phyloP scores from a whole-genome alignment of 176 grass and related monocot genomes.

The Oryza glumipatula region DNA sequence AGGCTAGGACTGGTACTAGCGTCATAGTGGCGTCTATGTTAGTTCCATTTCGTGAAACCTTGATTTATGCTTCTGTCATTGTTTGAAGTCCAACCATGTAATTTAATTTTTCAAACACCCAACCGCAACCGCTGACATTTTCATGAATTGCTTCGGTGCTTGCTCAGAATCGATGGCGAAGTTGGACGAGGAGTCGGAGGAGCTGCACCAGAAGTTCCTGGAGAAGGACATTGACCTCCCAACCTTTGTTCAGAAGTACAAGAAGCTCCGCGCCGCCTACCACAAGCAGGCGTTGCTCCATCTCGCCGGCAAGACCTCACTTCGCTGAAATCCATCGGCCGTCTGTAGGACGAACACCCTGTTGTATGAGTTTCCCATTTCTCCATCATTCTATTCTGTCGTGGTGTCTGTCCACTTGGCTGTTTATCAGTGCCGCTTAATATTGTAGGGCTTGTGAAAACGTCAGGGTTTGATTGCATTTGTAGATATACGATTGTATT shows the following conservation, averaged over 20 bases:
- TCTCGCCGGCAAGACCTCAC: slow-evolving; percentile 77
- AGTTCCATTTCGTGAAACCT: not conserved
- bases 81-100: not conserved
- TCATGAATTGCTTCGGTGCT: not conserved
- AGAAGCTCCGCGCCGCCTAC: slow-evolving; percentile 71
- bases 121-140: not conserved
- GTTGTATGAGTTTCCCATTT: slow-evolving; percentile 18
- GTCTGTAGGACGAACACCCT: not conserved
- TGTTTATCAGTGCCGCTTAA: not conserved
- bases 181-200: slow-evolving; percentile 79
- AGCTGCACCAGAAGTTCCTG: slow-evolving; percentile 67
- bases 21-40: not conserved
- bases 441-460: slow-evolving; percentile 17
- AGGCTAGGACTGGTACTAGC: not conserved
- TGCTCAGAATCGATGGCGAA: slow-evolving; percentile 61
- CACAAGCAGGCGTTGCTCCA: slow-evolving; percentile 79
- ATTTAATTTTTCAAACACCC: not conserved
- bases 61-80: not conserved
- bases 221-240: slow-evolving; percentile 77
- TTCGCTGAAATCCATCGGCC: slow-evolving; percentile 36
- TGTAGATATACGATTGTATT: slow-evolving; percentile 28
- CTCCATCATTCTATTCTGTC: not conserved
- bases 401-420: not conserved
- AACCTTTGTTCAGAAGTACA: slow-evolving; percentile 88
- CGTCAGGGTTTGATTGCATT: slow-evolving; percentile 11